Evolutionary conservation across 2,329 filamentous ascomycete species (phyloP).

Genomic region (Aspergillus sp.): DNA sequence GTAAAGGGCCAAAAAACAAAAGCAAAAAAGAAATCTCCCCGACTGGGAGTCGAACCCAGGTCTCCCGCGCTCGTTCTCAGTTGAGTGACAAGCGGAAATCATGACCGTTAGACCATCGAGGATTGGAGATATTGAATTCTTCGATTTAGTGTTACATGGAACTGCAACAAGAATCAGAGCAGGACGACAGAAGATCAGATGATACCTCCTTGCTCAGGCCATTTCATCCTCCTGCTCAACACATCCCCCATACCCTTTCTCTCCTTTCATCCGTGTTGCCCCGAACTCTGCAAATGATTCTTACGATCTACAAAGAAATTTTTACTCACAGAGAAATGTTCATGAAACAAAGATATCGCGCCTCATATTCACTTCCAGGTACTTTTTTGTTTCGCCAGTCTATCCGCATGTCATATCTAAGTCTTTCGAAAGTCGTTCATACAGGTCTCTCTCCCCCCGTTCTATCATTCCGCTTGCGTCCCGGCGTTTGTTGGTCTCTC

Average conservation of each 20-base stretch:
- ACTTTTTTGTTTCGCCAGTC: slow-evolving; percentile 13
- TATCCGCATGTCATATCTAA: slow-evolving; percentile 15
- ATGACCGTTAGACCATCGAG: slow-evolving; percentile 16
- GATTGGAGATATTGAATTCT: slow-evolving; percentile 10
- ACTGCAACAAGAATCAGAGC: background rate
- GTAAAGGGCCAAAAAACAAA: background rate
- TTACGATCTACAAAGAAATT: background rate
- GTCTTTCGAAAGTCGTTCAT: slow-evolving; percentile 2
- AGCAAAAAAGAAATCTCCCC: slow-evolving; percentile 6
- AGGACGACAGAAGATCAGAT: background rate
- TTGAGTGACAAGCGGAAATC: slow-evolving; percentile 14
- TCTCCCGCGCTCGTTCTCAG: slow-evolving; percentile 12
- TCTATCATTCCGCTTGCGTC: background rate
- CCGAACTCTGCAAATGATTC: background rate
- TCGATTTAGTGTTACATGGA: background rate
- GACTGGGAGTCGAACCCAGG: slow-evolving; percentile 13
- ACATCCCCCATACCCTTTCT: background rate
- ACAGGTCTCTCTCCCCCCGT: background rate
- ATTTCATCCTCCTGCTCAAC: background rate
- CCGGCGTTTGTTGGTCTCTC: background rate
- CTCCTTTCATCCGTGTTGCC: background rate
- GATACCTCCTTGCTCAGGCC: background rate
- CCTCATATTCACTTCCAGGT: slow-evolving; percentile 12
- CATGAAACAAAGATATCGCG: background rate
- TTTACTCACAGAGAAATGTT: background rate